Conservation (phyloP, 176 grass and related monocot species). For the Olyra latifolia region DNA sequence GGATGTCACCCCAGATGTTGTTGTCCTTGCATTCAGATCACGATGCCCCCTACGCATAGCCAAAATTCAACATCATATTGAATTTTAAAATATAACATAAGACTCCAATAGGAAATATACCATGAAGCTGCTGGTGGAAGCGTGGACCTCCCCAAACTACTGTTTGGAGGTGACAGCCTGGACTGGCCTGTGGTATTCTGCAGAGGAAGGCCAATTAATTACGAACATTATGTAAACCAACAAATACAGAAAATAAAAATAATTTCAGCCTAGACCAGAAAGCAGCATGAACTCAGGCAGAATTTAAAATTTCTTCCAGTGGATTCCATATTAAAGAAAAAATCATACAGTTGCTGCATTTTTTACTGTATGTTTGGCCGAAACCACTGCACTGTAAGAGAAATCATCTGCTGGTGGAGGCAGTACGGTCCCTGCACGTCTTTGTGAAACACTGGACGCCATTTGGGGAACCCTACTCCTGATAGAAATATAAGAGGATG, state of each 20-base stretch:
- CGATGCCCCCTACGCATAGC: conserved; percentile 60
- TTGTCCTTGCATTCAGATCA: conserved; percentile 51
- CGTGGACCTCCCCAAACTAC: conserved; percentile 69
- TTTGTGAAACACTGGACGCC: conserved; percentile 69
- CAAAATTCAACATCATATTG: conserved; percentile 28
- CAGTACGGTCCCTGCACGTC: conserved; percentile 69
- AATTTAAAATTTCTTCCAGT: conserved; percentile 1
- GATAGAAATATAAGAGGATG: conserved; percentile 31
- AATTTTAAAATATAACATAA: conserved; percentile 22
- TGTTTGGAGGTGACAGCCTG: conserved; percentile 70
- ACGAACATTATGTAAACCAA: conserved; percentile 19
- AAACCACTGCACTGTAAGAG: conserved; percentile 52
- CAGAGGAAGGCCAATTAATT: conserved; percentile 24
- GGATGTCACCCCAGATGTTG: conserved; percentile 38
- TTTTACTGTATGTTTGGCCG: conserved; percentile 61
- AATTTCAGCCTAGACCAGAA: conserved; percentile 4
- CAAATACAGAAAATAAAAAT: conserved; percentile 23
- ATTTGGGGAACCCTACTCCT: conserved; percentile 98
- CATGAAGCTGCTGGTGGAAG: conserved; percentile 80
- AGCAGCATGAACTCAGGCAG: conserved; percentile 8
- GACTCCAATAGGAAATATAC: conserved; percentile 43
- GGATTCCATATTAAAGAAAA: neutral
- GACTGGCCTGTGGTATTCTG: conserved; percentile 61
- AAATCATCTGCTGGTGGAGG: conserved; percentile 84
- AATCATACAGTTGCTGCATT: conserved; percentile 63